Evolutionary conservation across 2,329 filamentous ascomycete genomes (phyloP), one percentile per base, ranked within the genome.

Genomic region (Podosphaera fusca): DNA sequence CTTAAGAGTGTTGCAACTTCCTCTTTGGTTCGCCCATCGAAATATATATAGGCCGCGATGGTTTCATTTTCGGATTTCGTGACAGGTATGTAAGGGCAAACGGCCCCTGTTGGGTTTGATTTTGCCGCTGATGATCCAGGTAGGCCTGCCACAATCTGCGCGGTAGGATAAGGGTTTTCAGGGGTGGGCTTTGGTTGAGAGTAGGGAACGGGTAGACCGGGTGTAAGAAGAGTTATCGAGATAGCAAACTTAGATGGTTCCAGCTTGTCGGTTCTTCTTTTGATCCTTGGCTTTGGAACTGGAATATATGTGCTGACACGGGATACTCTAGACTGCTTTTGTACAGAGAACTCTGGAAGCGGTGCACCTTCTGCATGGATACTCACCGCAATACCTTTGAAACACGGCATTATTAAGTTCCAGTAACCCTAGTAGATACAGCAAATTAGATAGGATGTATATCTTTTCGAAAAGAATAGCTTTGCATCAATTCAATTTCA

Each of bases 1-100:
- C 92, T 78, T 56, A 98, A 74, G 58, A 98, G 74, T 10, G 92
- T 98, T 56, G 92, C 92, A 2, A 98, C 94, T 71, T 98, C 92
- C 69, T 98, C 92, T 69, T 98, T 98, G 59, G 80, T 79, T 60
- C 92, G 78, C 21, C 92, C 92, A 70, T 98, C 92, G 67, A 98
- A 98, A 72, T 98, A 98, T 64, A 98, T 96, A 70, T 98, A 98
- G 42, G 90, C 92, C 36, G 92, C 92, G 64, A 98, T 90, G 12
- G 92, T 98, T 72, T 98, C 92, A 70, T 95, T 95, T 58, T 87
- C 84, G 36, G 87, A 94, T 60, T 85, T 83, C 29, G 92, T 96
- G 72, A 95, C 81, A 56, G 92, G 87, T 61, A 90, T 84, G 71
- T 98, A 98, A 1, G 90, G 87, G 57, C 78, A 81, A 60, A 95